Evolutionary conservation across 345 rosid species (phyloP).

Genomic region (Boechera retrofracta): DNA sequence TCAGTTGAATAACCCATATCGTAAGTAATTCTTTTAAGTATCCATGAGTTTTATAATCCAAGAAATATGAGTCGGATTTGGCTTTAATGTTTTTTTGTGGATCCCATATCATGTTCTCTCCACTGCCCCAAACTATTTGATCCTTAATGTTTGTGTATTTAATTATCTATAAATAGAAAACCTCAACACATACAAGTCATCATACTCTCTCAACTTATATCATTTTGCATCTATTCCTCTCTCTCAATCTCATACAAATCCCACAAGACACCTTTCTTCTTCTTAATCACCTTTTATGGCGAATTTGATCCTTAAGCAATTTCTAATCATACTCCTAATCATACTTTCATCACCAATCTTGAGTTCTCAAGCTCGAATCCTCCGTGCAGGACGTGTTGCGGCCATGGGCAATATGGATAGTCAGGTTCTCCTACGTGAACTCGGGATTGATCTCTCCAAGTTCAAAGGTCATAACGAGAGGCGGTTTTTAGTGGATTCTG

Average conservation of each 20-base stretch:
- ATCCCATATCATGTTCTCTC: conserved; percentile 43
- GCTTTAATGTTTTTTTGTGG: conserved; percentile 27
- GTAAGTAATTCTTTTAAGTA: neutral
- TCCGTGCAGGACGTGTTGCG: conserved; percentile 11
- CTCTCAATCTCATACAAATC: neutral
- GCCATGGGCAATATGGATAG: conserved; percentile 19
- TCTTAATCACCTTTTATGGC: conserved; percentile 32
- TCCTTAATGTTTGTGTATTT: conserved; percentile 13
- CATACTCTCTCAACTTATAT: conserved; percentile 33
- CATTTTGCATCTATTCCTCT: conserved; percentile 1
- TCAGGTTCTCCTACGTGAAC: conserved; percentile 43
- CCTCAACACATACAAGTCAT: conserved; percentile 23
- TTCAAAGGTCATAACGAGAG: conserved; percentile 35
- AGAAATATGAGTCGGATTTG: conserved; percentile 9
- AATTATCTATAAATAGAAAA: conserved; percentile 43
- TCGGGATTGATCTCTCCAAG: conserved; percentile 44
- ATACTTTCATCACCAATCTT: conserved; percentile 28
- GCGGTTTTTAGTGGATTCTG: conserved; percentile 38
- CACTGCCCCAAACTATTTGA: conserved; percentile 35
- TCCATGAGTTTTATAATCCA: conserved; percentile 27
- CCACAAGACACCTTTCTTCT: conserved; percentile 6
- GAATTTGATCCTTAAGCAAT: conserved; percentile 31
- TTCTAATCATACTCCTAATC: conserved; percentile 40
- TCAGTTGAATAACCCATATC: conserved; percentile 25
- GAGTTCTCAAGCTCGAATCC: conserved; percentile 43